phyloP scores from a whole-genome alignment of 768 basidiomycete genomes.

The Epithele typhae region DNA sequence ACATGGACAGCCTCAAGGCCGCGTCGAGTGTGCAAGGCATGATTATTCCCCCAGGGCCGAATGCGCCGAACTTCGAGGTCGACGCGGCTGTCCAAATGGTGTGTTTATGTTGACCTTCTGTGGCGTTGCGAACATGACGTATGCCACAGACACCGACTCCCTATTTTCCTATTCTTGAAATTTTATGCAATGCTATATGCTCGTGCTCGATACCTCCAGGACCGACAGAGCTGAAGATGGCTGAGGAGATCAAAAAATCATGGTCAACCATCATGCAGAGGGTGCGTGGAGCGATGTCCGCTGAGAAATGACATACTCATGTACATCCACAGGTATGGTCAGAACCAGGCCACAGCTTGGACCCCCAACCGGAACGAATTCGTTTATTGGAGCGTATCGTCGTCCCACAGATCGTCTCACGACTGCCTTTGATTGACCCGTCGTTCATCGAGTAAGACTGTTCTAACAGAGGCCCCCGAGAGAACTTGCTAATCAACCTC shows the following conservation, averaged over 20 bases:
- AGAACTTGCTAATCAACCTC: too few relatives aligned
- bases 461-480: too few relatives aligned
- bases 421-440: constrained; percentile 5
- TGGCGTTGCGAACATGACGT: too few relatives aligned
- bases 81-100: too few relatives aligned
- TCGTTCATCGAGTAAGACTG: constrained; percentile 12
- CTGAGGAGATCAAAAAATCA: background rate
- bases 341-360: background rate
- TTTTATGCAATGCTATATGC: background rate
- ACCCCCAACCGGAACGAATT: background rate
- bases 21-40: too few relatives aligned
- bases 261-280: background rate
- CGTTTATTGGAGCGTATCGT: constrained; percentile 2
- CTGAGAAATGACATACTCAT: background rate
- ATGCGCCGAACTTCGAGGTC: too few relatives aligned
- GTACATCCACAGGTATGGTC: constrained; percentile 4
- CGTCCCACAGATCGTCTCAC: constrained; percentile 1
- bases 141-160: background rate
- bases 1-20: too few relatives aligned
- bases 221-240: background rate
- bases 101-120: too few relatives aligned
- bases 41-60: too few relatives aligned
- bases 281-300: background rate
- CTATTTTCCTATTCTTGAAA: background rate
- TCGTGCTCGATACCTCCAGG: background rate